Evolutionary conservation across 2,329 filamentous ascomycete species (phyloP).

Genomic region (Colletotrichum destructivum): DNA sequence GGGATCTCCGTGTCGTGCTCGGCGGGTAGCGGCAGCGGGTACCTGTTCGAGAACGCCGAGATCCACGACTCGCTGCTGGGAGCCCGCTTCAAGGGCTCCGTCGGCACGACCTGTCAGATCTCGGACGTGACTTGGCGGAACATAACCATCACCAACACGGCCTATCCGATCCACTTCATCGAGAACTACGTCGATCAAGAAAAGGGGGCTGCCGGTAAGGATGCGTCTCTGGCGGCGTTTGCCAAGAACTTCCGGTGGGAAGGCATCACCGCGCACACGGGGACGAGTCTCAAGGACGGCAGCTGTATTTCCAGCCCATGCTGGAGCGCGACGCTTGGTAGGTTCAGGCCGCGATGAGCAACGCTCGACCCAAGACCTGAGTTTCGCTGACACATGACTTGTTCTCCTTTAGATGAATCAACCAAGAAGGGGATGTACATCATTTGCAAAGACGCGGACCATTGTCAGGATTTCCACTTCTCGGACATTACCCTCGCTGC

Average conservation of each 20-base stretch:
- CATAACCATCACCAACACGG: slow-evolving; percentile 30
- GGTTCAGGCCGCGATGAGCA: not conserved
- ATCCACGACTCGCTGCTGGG: slow-evolving; percentile 24
- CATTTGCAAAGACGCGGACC: slow-evolving; percentile 30
- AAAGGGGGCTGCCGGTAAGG: slow-evolving; percentile 22
- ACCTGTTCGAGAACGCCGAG: slow-evolving; percentile 29
- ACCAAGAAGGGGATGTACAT: slow-evolving; percentile 28
- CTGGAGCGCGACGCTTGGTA: slow-evolving; percentile 31
- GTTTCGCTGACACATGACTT: not conserved
- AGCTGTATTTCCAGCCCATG: slow-evolving; percentile 22
- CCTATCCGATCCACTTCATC: slow-evolving; percentile 33
- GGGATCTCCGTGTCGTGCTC: slow-evolving; percentile 25
- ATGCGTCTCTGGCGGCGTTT: slow-evolving; percentile 23
- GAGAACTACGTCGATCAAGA: slow-evolving; percentile 36
- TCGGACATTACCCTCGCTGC: slow-evolving; percentile 17
- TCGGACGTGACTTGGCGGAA: slow-evolving; percentile 28
- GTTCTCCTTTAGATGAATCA: not conserved
- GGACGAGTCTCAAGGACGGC: slow-evolving; percentile 15
- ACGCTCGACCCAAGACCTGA: too few relatives aligned
- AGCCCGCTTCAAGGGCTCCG: slow-evolving; percentile 31
- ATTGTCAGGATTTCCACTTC: slow-evolving; percentile 31
- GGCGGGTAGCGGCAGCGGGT: slow-evolving; percentile 8
- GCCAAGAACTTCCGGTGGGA: slow-evolving; percentile 33
- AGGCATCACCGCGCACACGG: slow-evolving; percentile 23
- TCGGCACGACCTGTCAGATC: slow-evolving; percentile 29